Base-by-base conservation (phyloP, 768 basidiomycete species). In the Agrocybe chaxingu region DNA sequence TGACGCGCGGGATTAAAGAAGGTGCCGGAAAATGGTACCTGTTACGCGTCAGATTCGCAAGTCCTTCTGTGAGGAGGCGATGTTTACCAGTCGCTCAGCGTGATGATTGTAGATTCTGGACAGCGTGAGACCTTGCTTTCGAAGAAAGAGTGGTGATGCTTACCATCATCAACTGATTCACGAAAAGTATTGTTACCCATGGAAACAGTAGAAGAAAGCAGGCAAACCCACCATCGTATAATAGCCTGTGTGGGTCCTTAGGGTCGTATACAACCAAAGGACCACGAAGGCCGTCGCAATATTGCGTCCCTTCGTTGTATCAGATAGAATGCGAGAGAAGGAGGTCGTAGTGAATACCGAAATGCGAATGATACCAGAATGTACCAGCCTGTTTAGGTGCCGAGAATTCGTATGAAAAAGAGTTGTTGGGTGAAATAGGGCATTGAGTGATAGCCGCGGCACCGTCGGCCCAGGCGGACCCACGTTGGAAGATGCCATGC, bases 281-380 rank as follows among this genome's bases (percentile, higher is more conserved):
- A 5, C 79, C 79, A 34, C 80, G 64, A 18, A 81, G 65, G 0
- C 79, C 80, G 49, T 82, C 80, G 45, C 80, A 82, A 48, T 81
- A 81, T 61, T 81, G 80, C 1, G 71, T 70, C 5, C 68, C 69
- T 64, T 57, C 11, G 18, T 4, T 30, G 18, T 9, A 1, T n/a
- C 33, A 2, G 35, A 32, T n/a, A 19, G 13, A 35, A 7, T 24
- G 32, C 9, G 7, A 37, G 1, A 3, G 10, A 9, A 36, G 9
- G 8, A 8, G 24, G 13, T 13, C 8, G n/a, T 18, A 1, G 1
- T 5, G 1, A 31, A 11, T 42, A 58, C 57, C 73, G 29, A 64
- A 61, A 52, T 77, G 75, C 19, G 60, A 63, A 36, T 60, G 60
- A 66, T 72, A 68, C 76, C 78, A 79, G 55, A 69, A 80, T 9